Evolutionary conservation across 1,284 basidiomycete genomes (phyloP), one percentile per base, ranked within the genome.

Genomic region (Leccinum angustisporum): DNA sequence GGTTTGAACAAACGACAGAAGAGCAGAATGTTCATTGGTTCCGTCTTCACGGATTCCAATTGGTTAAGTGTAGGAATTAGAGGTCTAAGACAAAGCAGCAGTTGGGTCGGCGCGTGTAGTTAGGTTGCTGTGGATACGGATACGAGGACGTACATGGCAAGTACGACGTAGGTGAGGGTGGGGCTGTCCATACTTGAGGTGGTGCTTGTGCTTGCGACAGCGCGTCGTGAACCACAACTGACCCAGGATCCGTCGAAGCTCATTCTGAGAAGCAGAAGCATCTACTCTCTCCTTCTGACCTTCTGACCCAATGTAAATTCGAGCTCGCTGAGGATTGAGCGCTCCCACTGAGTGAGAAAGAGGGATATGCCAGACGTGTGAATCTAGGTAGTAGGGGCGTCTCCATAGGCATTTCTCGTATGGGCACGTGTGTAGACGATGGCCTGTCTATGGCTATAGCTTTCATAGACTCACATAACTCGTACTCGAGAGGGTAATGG

Each of bases 271-370:
- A n/a, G 95, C 87, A 14, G 90, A 89, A 2, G 86, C 83, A 70
- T 91, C 87, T 1, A 95, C 89, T 38, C 89, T 86, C 68, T 92
- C 86, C 72, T 91, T 91, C 72, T 91, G 87, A 61, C 86, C 71
- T 91, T 91, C 72, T 91, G 87, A 61, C 85, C 84, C 31, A 93
- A 78, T 7, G 88, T 86, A 59, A 89, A 91, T 67, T 93, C 90
- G 4, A 94, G 79, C 73, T 94, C 91, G 62, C 87, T 88, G 3
- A 93, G 78, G 16, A 93, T 74, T 93, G 91, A 2, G 83, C 79
- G 71, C 86, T 86, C n/a, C n/a, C n/a, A n/a, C n/a, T n/a, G 30
- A 25, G 25, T 25, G 25, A 25, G 25, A 25, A 25, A 25, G 25
- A 25, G 25, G 25, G 25, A 25, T 25, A 25, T 25, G 25, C 2